Evolutionary conservation across 2,329 filamentous ascomycete genomes (phyloP).

Genomic region (Diaporthe sp.): DNA sequence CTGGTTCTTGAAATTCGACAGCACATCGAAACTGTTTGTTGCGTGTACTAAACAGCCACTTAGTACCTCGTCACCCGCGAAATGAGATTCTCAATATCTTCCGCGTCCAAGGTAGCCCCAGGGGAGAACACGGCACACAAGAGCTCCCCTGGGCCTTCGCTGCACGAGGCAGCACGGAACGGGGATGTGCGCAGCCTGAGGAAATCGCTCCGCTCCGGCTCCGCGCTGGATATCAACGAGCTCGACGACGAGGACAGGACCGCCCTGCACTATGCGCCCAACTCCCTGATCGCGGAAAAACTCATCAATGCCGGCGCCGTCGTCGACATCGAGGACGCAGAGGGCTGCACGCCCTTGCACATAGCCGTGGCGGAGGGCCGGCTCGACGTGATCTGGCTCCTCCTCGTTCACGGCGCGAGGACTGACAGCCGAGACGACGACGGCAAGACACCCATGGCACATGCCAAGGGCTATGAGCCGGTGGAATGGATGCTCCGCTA

Average conservation of each 20-base stretch:
- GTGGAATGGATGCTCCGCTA: not conserved
- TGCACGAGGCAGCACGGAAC: not conserved
- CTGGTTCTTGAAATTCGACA: not conserved
- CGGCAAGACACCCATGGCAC: not conserved
- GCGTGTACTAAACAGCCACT: not conserved
- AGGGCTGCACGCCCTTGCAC: slow-evolving; percentile 5
- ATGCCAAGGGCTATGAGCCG: not conserved
- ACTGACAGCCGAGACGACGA: not conserved
- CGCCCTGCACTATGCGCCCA: not conserved
- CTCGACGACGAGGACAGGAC: slow-evolving; percentile 10
- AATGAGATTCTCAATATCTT: not conserved
- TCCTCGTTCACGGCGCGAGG: not conserved
- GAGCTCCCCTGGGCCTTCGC: not conserved
- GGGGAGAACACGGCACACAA: not conserved
- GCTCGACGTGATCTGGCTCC: slow-evolving; percentile 4
- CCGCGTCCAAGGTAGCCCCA: not conserved
- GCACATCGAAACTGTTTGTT: not conserved
- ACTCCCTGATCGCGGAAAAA: not conserved
- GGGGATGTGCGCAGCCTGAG: slow-evolving; percentile 12
- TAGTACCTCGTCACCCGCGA: not conserved
- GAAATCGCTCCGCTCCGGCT: not conserved
- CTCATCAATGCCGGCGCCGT: not conserved
- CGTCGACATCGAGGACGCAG: not conserved
- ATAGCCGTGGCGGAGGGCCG: not conserved
- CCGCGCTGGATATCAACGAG: slow-evolving; percentile 4